A percentile compares a stretch with the other conserved stretches of the same genome.
Evolutionary conservation across 495 filamentous ascomycete species (phyloP).

Genomic region (Neurospora terricola): DNA sequence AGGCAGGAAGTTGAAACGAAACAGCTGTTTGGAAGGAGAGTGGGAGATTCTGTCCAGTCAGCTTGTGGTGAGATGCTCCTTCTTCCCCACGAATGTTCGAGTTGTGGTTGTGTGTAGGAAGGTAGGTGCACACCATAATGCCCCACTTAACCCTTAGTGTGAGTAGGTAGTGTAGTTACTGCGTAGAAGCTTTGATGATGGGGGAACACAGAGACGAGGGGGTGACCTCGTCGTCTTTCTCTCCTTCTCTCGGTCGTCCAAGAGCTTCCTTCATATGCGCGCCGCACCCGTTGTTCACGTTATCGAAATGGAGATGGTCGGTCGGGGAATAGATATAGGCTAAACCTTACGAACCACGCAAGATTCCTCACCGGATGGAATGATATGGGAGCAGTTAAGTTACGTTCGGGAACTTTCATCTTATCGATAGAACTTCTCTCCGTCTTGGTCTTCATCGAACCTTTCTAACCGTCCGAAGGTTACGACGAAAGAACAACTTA

Average conservation of each 20-base stretch:
- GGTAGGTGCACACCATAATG: background rate
- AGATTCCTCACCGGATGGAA: background rate
- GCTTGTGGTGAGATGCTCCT: too few relatives aligned
- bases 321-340: background rate
- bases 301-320: background rate
- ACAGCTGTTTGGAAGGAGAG: background rate
- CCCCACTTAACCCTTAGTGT: background rate
- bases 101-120: background rate
- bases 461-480: background rate
- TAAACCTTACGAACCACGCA: background rate
- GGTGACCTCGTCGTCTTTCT: background rate
- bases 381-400: background rate
- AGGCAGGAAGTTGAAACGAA: background rate
- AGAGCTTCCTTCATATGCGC: background rate
- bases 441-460: background rate
- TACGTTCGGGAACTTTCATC: background rate
- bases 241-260: background rate
- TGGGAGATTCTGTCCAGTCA: background rate
- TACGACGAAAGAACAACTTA: background rate
- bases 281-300: background rate
- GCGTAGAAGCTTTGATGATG: background rate
- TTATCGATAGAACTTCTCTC: background rate
- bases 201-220: background rate
- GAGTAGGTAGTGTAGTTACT: background rate
- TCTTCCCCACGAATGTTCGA: background rate